Base-by-base conservation (phyloP, 2,329 filamentous ascomycete genomes). In the Onygenales sp. region DNA sequence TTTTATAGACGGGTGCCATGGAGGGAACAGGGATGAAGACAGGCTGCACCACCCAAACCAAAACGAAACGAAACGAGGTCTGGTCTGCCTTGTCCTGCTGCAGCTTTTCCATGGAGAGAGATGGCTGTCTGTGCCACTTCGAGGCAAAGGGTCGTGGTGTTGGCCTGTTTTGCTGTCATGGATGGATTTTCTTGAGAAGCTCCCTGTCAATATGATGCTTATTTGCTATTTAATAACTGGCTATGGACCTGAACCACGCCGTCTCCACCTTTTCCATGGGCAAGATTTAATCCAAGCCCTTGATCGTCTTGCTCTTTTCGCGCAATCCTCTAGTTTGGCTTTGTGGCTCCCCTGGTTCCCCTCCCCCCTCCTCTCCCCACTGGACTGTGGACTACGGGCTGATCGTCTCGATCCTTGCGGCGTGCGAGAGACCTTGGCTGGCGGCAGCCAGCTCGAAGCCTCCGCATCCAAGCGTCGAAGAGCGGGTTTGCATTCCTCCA, bases 301-400 rank as follows among this genome's bases (percentile, higher is more conserved):
- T 45, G 55, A 57, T 57, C 56, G 57, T 52, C 45, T 56, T 51
- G 56, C 55, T 51, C 54, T 58, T 54, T 59, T 55, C 55, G 52
- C 51, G 5, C 27, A 32, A 13, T 51, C 47, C 54, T 57, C 47
- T 50, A 31, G 41, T 45, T 45, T 45, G 43, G 27, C 43, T 45
- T 45, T 45, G 50, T 54, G 48, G 47, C 50, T 48, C 55, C 55
- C 45, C 57, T 56, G 48, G 47, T 41, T 49, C 41, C 51, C 52
- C 52, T 49, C 49, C 51, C 51, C 46, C 54, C n/a, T 41, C 8
- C n/a, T 49, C 42, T 27, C 5, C 3, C 36, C 6, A 39, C 36
- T 39, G 36, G 36, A 9, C 36, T 39, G 36, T 27, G 9, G 10
- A 17, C 27, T 31, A n/a, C 17, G 17, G 11, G 21, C 43, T 31